Percentiles rank a stretch among this genome's conserved stretches.
phyloP scores from a whole-genome alignment of 192 early-diverging fungal species.

The Cetraspora pellucida region DNA sequence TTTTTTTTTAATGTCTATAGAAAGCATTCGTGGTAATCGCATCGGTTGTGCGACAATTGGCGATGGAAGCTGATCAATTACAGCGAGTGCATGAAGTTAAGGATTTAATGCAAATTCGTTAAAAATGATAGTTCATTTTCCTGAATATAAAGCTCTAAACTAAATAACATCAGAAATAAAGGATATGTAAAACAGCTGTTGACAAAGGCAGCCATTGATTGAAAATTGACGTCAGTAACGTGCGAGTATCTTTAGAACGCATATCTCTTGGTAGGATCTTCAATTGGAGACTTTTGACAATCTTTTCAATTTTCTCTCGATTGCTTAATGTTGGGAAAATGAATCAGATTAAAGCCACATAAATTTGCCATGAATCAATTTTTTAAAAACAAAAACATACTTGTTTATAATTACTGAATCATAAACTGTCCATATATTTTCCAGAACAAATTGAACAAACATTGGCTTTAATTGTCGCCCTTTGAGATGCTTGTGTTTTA shows the following conservation, averaged over 20 bases:
- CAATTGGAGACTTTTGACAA: constrained; percentile 82
- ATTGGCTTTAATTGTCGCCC: constrained; percentile 86
- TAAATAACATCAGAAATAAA: constrained; percentile 7
- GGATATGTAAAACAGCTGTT: constrained; percentile 69
- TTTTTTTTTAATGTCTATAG: constrained; percentile 45
- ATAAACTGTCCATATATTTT: constrained; percentile 95
- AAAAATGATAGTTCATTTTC: neutral
- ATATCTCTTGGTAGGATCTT: constrained; percentile 92
- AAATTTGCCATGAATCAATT: neutral
- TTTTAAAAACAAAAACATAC: constrained; percentile 37
- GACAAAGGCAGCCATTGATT: constrained; percentile 95
- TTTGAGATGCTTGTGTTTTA: constrained; percentile 83
- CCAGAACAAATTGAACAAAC: constrained; percentile 95
- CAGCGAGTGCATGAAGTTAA: constrained; percentile 54
- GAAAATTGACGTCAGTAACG: constrained; percentile 81
- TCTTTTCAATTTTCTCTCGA: constrained; percentile 90
- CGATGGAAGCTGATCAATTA: constrained; percentile 87
- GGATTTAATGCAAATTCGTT: neutral
- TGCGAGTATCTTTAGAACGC: constrained; percentile 77
- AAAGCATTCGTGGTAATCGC: constrained; percentile 75
- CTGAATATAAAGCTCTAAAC: neutral
- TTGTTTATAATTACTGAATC: constrained; percentile 70
- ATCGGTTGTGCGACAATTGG: constrained; percentile 78
- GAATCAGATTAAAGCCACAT: neutral
- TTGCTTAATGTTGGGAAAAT: constrained; percentile 37